Evolutionary conservation across 257 asterid species (phyloP), one percentile per base, ranked within the genome.

Genomic region (Solanum stenotomum): DNA sequence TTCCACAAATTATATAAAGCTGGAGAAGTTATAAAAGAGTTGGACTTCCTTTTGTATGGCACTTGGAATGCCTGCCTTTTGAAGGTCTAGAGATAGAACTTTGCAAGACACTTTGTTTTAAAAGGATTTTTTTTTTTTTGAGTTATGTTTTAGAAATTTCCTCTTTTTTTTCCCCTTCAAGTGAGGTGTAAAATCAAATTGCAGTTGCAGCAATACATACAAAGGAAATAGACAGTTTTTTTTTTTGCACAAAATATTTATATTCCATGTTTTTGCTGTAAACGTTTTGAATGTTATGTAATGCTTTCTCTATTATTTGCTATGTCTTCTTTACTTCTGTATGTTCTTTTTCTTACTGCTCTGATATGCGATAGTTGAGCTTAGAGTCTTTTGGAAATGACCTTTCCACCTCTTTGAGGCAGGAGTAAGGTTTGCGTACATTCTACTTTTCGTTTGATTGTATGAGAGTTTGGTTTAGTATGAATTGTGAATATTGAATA

Each of bases 171-270:
- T 2, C 22, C 71, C 44, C 31, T 37, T 46, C 27, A 61, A 86
- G 89, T 78, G 89, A 86, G 89, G 77, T 86, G 89, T 86, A 86
- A 78, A 79, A 79, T 86, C 86, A 49, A 35, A 67, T 86, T 83
- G 89, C 90, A 86, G 89, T 59, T 59, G 77, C 89, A 44, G 87
- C 52, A 56, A 79, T 68, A 81, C 89, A 67, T 72, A 49, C 65
- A 86, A 78, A 88, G 42, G 18, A 37, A 84, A 74, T 49, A 88
- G 83, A 71, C 77, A 74, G 31, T 37, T 25, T 70, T 70, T 70
- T 70, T 40, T 46, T 63, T 59, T 76, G 42, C 52, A 31, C 70
- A 63, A 71, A 44, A 8, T 12, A 29, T 86, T 38, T 46, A 33
- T 25, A 76, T 88, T 29, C 79, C 74, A 9, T 84, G 59, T 37